phyloP scores from a whole-genome alignment of 2,329 filamentous ascomycete genomes.

The Ophiostoma triangulosporum region DNA sequence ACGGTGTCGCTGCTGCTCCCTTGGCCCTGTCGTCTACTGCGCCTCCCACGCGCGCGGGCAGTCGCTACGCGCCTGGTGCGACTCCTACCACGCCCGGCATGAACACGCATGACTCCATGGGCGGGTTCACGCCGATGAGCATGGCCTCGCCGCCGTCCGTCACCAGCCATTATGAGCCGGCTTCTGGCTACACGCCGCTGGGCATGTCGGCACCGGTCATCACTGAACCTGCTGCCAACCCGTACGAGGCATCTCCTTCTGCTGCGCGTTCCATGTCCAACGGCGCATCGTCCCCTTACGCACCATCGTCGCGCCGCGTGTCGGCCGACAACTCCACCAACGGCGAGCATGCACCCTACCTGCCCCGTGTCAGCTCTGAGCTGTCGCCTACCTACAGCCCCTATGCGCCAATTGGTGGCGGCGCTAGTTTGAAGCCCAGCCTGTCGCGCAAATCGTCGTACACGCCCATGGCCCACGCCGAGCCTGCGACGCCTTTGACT shows the following conservation, averaged over 20 bases:
- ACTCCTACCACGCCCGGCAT: background rate
- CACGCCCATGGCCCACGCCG: conserved; percentile 12
- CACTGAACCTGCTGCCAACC: conserved; percentile 8
- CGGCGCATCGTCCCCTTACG: background rate
- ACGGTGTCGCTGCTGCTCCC: conserved; percentile 9
- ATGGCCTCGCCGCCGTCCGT: conserved; percentile 2
- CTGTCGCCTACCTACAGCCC: conserved; percentile 22
- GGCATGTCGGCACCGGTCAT: background rate
- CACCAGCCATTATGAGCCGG: conserved; percentile 17
- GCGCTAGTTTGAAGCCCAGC: background rate
- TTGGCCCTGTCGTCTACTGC: conserved; percentile 19
- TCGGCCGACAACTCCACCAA: conserved; percentile 6
- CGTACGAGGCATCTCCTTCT: conserved; percentile 15
- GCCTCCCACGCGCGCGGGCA: conserved; percentile 30
- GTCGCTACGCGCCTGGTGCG: conserved; percentile 35
- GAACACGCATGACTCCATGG: conserved; percentile 13
- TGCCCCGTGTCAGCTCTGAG: conserved; percentile 24
- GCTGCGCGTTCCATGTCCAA: background rate
- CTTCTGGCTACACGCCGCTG: conserved; percentile 17
- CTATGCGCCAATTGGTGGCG: conserved; percentile 20
- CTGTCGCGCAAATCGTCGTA: conserved; percentile 19
- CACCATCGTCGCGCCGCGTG: conserved; percentile 7
- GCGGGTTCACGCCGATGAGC: conserved; percentile 5
- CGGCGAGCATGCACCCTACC: conserved; percentile 10
- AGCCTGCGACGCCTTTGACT: background rate